Base-by-base conservation (phyloP, 495 filamentous ascomycete species). In the Rhypophila decipiens region DNA sequence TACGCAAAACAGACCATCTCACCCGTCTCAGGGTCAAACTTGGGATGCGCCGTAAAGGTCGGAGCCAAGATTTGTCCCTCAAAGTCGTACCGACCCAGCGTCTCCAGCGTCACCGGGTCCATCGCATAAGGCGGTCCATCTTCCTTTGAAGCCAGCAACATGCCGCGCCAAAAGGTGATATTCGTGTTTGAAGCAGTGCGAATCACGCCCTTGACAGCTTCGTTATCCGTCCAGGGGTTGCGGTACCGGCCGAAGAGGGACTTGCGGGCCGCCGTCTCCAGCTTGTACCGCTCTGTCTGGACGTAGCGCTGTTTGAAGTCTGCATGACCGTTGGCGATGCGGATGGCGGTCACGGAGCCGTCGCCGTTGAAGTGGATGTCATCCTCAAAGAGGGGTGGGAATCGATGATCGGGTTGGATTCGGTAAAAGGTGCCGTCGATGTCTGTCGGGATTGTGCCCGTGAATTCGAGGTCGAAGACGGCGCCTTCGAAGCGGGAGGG, bases 21-120 rank as follows among this genome's bases (percentile, higher is more conserved):
- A 10, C 73, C 71, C 1, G 72, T 81, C 12, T 61, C 63, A 1
- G 78, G 79, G 47, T 81, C 78, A 40, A 79, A 64, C 54, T 83
- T 83, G 1, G 79, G 79, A 50, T 83, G 79, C 1, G 79, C 79
- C 0, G 78, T 79, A 48, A 83, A 81, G 0, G 76, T 80, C 5
- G 72, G 64, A 11, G 61, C 64, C 0, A 56, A 51, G 11, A 81
- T 60, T 59, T 82, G 78, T 2, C 78, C 78, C 41, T 78, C 77
- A 38, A 81, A 83, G 44, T 75, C 68, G 51, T 77, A 73, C 3
- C 67, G 51, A 0, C 76, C 75, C 38, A 70, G 68, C 1, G 78
- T 82, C 52, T 79, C 76, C 2, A 82, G 59, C 2, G 75, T 78
- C 2, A 61, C 56, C 1, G 77, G 77, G 44, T 82, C 72, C 70